These are phyloP conservation scores for Phytophthora niederhauseri DNA, from an alignment of 352 stramenopile genomes.

Conservation along the genomic window DNA sequence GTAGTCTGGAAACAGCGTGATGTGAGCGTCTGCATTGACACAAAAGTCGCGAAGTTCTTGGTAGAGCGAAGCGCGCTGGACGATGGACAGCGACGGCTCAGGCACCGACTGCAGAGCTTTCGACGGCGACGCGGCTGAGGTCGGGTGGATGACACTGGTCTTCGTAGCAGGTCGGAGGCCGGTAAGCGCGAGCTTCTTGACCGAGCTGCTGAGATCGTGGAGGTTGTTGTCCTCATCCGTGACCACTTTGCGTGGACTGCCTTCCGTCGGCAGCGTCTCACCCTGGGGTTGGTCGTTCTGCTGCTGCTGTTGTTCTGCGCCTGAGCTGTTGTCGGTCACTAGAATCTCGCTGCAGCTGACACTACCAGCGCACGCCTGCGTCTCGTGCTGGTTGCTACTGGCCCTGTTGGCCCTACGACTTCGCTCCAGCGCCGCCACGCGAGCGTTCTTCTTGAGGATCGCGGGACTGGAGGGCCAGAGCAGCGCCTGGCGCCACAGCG, in stretches of 20 bases:
- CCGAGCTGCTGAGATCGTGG: slow-evolving; percentile 36
- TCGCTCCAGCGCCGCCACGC: slow-evolving; percentile 22
- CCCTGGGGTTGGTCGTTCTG: slow-evolving; percentile 20
- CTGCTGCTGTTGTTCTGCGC: slow-evolving; percentile 15
- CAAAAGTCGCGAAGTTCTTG: slow-evolving; percentile 73
- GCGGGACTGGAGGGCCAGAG: slow-evolving; percentile 40
- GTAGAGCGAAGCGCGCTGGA: slow-evolving; percentile 51
- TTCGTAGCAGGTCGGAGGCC: slow-evolving; percentile 20
- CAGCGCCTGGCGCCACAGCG: slow-evolving; percentile 42
- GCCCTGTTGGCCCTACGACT: slow-evolving; percentile 10
- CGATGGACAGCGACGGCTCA: slow-evolving; percentile 19
- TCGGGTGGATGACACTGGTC: slow-evolving; percentile 12
- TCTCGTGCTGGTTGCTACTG: slow-evolving; percentile 35
- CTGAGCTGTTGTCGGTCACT: neutral
- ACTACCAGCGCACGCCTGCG: slow-evolving; percentile 13
- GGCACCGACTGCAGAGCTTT: slow-evolving; percentile 12
- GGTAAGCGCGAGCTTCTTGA: slow-evolving; percentile 37
- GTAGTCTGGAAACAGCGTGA: slow-evolving; percentile 75
- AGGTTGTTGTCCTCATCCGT: slow-evolving; percentile 31
- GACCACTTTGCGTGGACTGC: slow-evolving; percentile 13
- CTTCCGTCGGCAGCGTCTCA: neutral
- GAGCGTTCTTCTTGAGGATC: slow-evolving; percentile 43
- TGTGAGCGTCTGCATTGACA: slow-evolving; percentile 46
- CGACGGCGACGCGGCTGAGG: slow-evolving; percentile 13
- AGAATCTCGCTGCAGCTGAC: slow-evolving; percentile 17